Percentiles rank a stretch among this genome's conserved stretches.
Evolutionary conservation across 345 rosid species (phyloP).

Genomic region (Theobroma cacao): DNA sequence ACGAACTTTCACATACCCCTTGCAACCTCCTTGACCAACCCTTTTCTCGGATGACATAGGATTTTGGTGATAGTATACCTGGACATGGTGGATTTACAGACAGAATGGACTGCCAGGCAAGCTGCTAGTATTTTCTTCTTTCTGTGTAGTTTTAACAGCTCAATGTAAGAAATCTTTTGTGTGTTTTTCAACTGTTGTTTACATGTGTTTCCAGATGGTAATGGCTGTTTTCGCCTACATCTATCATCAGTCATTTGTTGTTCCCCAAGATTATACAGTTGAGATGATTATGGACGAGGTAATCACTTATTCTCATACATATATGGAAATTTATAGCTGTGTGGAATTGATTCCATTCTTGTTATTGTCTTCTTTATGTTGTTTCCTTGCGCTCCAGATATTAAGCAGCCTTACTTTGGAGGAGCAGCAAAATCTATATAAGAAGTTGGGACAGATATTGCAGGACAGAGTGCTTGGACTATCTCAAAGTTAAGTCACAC

Average conservation of each 20-base stretch:
- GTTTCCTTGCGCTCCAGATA: constrained; percentile 40
- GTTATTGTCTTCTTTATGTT: background rate
- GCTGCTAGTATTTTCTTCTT: background rate
- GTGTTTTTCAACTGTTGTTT: background rate
- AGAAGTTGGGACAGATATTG: constrained; percentile 67
- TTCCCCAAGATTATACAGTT: constrained; percentile 58
- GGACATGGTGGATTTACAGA: constrained; percentile 97
- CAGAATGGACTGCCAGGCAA: constrained; percentile 93
- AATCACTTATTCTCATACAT: constrained; percentile 4
- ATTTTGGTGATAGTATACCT: constrained; percentile 96
- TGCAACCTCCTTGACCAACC: background rate
- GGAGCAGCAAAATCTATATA: constrained; percentile 62
- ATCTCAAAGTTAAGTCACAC: background rate
- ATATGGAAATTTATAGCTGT: background rate
- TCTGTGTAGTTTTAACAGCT: background rate
- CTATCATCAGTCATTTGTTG: constrained; percentile 82
- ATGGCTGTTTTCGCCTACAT: constrained; percentile 94
- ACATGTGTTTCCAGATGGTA: constrained; percentile 64
- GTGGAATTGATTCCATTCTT: background rate
- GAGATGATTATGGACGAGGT: constrained; percentile 75
- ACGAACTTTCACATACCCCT: background rate
- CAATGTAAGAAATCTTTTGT: background rate
- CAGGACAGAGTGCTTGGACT: constrained; percentile 34
- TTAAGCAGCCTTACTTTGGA: constrained; percentile 57
- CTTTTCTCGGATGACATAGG: constrained; percentile 38